Evolutionary conservation across 768 basidiomycete genomes (phyloP).

Genomic region (Calvatia gigantea): DNA sequence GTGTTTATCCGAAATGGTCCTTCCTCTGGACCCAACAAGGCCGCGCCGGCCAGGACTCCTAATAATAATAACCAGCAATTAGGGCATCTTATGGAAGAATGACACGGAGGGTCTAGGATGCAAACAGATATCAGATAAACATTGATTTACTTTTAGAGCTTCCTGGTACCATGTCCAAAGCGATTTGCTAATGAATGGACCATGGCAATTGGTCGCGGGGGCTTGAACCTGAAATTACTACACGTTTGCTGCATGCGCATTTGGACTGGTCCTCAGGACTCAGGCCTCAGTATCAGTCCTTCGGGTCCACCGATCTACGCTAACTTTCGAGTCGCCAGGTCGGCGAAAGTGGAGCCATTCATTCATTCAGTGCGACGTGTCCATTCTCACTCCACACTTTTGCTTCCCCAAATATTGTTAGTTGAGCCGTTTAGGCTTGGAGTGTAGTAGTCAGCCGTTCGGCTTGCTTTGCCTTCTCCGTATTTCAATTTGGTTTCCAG

Average conservation of each 20-base stretch:
- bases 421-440: neutral
- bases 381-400: constrained; percentile 1
- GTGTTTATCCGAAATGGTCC: constrained; percentile 89
- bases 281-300: too few relatives aligned
- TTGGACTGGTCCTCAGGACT: too few relatives aligned
- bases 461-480: neutral
- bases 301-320: too few relatives aligned
- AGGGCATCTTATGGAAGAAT: constrained; percentile 10
- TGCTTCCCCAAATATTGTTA: neutral
- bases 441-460: neutral
- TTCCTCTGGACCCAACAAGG: constrained; percentile 40
- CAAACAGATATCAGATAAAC: neutral
- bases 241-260: too few relatives aligned
- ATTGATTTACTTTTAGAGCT: neutral
- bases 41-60: neutral
- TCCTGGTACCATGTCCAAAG: neutral
- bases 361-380: neutral
- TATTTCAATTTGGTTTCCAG: too few relatives aligned
- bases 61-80: constrained; percentile 8
- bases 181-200: too few relatives aligned
- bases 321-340: too few relatives aligned
- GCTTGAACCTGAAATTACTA: too few relatives aligned
- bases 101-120: neutral
- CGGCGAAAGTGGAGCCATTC: neutral
- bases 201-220: too few relatives aligned